Percentiles rank a stretch among this genome's conserved stretches.
phyloP scores from a whole-genome alignment of 1,139 yeast genomes.

The Yamadazyma oceani region DNA sequence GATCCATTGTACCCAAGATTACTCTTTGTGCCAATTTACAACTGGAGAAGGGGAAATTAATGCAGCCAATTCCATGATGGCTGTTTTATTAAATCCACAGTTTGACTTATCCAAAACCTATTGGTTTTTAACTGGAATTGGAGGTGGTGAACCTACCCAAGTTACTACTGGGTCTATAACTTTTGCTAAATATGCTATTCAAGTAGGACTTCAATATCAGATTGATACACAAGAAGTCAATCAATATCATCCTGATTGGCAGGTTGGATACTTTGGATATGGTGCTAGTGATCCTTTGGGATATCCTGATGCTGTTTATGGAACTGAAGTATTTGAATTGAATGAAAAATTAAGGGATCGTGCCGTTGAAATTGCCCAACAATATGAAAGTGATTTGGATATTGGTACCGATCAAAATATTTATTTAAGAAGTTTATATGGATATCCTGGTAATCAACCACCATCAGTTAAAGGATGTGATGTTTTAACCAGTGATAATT shows the following conservation, averaged over 20 bases:
- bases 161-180: conserved; percentile 57
- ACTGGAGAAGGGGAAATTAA: conserved; percentile 72
- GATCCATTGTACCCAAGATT: conserved; percentile 54
- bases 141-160: conserved; percentile 58
- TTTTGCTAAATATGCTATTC: conserved; percentile 62
- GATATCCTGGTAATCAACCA: conserved; percentile 47
- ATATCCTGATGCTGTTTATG: conserved; percentile 59
- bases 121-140: conserved; percentile 66
- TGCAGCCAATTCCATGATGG: conserved; percentile 61
- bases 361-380: conserved; percentile 52
- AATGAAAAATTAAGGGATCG: conserved; percentile 60
- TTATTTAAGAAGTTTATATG: conserved; percentile 48
- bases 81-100: conserved; percentile 52
- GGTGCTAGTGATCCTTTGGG: conserved; percentile 51
- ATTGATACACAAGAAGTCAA: conserved; percentile 47
- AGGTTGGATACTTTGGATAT: conserved; percentile 58
- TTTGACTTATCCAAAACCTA: conserved; percentile 62
- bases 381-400: conserved; percentile 32
- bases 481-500: conserved; percentile 59
- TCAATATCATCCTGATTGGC: conserved; percentile 54
- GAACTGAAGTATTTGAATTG: conserved; percentile 65
- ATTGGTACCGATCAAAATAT: conserved; percentile 48
- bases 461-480: conserved; percentile 59
- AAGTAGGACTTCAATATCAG: conserved; percentile 61
- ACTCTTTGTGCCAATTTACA: conserved; percentile 58